Base-by-base conservation (phyloP, 2,329 filamentous ascomycete genomes). In the Teratosphaeria pseudoeucalypti region DNA sequence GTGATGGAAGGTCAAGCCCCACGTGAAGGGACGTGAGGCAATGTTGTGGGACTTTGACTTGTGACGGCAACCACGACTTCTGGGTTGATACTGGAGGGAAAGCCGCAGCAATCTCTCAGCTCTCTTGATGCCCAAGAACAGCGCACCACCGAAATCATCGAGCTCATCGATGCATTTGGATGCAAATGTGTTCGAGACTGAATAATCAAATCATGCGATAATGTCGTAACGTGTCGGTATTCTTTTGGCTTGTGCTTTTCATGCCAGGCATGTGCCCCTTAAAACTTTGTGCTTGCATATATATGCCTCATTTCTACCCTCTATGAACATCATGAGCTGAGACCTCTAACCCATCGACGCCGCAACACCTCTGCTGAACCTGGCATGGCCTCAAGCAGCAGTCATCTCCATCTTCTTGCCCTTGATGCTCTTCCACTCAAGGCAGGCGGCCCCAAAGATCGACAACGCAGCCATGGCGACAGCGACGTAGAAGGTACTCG, bases 361-460 rank as follows among this genome's bases (percentile, higher is more conserved):
- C 43, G 16, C 16, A 23, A 49, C 43, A n/a, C 43, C 43, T 49
- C 6, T 11, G 43, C 43, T 49, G 23, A n/a, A n/a, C 9, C n/a
- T 49, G 19, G 9, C 12, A 43, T 16, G 19, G 34, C 27, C 56
- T 63, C 29, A 71, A 11, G 68, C 71, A 49, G 66, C 68, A 27
- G 63, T 65, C 68, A 71, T 69, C 64, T 74, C 70, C 56, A 78
- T 72, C 64, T 76, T 74, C 66, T 71, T 72, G 27, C 70, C 70
- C 77, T 88, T 88, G 67, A 89, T 84, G 63, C 76, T 85, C 70
- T 77, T 81, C 85, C 85, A 89, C 73, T 88, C 81, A 64, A 88
- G 79, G 6, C 75, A 73, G 0, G 78, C 65, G 0, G 79, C 77
- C 0, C 82, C 85, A 7, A 86, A 43, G 14, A 87, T 75, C 4